Evolutionary conservation across 169 alveolate genomes (phyloP), one percentile per base, ranked within the genome.

Genomic region (Cryptosporidium sp.): DNA sequence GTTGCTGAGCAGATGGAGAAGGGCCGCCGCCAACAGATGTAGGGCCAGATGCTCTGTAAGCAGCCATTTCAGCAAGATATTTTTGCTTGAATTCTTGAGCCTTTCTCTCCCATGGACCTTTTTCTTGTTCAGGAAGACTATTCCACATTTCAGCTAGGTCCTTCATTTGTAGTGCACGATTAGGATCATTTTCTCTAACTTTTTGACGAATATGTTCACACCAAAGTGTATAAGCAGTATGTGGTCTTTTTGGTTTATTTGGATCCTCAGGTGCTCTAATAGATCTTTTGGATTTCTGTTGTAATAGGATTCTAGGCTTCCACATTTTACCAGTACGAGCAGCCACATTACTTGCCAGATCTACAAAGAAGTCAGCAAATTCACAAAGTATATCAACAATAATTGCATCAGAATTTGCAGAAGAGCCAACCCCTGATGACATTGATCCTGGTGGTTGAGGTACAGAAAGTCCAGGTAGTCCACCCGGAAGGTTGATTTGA

Each of bases 41-140:
- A 18, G 89, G 89, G 10, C 89, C 89, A 1, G 89, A 80, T 21
- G 89, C 89, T 41, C 89, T 80, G 52, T 80, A 80, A 29, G 89
- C 89, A 7, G 89, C 89, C 89, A 80, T 80, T 65, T 80, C 89
- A 62, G 89, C 89, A 21, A 80, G 75, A 65, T 80, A 80, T 62
- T 80, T 80, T 14, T 80, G 89, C 39, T 80, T 80, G 26, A 80
- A 80, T 29, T 80, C 89, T 48, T 80, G 89, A 0, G 89, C 89
- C 50, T 80, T 80, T 41, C 89, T 35, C 35, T 80, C 89, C 89
- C 89, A 80, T 21, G 89, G 89, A 16, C 89, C 89, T 62, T 80
- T 80, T 62, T 80, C 89, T 62, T 80, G 89, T 62, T 80, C 89
- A n/a, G 89, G 89, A n/a, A 80, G 70, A 80, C 75, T 80, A 29